Evolutionary conservation across 2,329 filamentous ascomycete species (phyloP).

Genomic region (Sporothrix schenckii): DNA sequence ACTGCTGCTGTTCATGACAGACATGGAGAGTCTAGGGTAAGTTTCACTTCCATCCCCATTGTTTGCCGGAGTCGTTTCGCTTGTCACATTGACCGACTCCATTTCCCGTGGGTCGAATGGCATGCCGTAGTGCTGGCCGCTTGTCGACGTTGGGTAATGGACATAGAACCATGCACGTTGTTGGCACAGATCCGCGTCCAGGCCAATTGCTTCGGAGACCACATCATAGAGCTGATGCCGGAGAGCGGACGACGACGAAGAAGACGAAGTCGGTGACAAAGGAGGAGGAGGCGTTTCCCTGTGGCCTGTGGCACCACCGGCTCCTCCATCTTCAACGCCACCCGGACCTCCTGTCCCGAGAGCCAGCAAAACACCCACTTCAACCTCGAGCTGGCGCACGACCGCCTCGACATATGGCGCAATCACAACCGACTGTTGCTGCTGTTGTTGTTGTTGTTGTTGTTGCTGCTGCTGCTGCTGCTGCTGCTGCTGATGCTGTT

Average conservation of each 20-base stretch:
- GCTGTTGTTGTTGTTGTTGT: neutral
- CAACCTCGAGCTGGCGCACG: slow-evolving; percentile 20
- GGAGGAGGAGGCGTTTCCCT: neutral
- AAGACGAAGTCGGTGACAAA: neutral
- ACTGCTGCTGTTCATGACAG: neutral
- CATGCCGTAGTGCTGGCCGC: slow-evolving; percentile 31
- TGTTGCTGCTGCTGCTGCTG: slow-evolving; percentile 6
- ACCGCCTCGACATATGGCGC: slow-evolving; percentile 24
- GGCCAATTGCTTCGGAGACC: slow-evolving; percentile 23
- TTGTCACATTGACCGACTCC: slow-evolving; percentile 14
- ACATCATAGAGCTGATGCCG: slow-evolving; percentile 21
- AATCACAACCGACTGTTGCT: neutral
- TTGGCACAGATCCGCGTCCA: slow-evolving; percentile 33
- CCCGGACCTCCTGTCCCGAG: neutral
- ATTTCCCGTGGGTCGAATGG: slow-evolving; percentile 27
- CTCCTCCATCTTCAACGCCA: neutral
- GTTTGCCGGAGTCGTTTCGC: neutral
- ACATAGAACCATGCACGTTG: slow-evolving; percentile 33
- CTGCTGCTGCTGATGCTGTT: slow-evolving; percentile 11
- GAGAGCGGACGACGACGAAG: neutral
- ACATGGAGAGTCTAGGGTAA: neutral
- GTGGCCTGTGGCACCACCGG: neutral
- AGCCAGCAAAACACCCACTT: slow-evolving; percentile 21
- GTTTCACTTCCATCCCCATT: slow-evolving; percentile 6
- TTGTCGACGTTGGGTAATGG: slow-evolving; percentile 25